These are phyloP conservation scores for Cryptosporidium tyzzeri DNA, from an alignment of 169 alveolate genomes.

Conservation along the genomic window DNA sequence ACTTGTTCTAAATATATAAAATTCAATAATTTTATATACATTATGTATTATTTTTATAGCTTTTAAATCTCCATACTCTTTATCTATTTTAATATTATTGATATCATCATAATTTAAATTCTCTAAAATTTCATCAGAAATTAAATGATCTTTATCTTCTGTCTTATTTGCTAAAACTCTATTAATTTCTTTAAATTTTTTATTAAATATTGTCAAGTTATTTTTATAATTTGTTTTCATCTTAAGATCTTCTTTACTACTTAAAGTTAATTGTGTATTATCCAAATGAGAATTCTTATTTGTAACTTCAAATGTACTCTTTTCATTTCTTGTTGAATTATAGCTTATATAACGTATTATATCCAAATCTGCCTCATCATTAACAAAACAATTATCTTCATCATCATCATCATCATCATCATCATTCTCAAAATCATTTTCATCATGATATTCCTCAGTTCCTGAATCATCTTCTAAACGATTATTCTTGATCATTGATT, in stretches of 20 bases:
- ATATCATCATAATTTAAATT: slow-evolving; percentile 9
- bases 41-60: slow-evolving; percentile 16
- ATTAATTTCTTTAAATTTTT: slow-evolving; percentile 26
- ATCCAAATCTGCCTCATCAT: slow-evolving; percentile 29
- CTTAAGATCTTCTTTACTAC: slow-evolving; percentile 7
- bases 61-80: background rate
- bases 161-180: background rate
- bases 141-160: slow-evolving; percentile 4
- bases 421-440: slow-evolving; percentile 17
- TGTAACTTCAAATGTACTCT: slow-evolving; percentile 49
- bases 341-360: slow-evolving; percentile 10
- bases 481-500: background rate
- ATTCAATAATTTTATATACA: slow-evolving; percentile 35
- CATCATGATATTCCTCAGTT: slow-evolving; percentile 15
- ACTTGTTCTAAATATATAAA: slow-evolving; percentile 17
- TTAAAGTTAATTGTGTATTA: slow-evolving; percentile 45
- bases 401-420: slow-evolving; percentile 61
- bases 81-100: background rate
- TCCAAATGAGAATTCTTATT: slow-evolving; percentile 30
- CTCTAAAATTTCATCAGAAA: slow-evolving; percentile 35
- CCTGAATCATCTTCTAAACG: slow-evolving; percentile 10
- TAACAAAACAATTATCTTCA: slow-evolving; percentile 53
- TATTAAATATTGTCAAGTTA: background rate
- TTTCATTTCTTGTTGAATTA: slow-evolving; percentile 22
- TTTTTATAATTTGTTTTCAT: background rate